A percentile compares a stretch with the other conserved stretches of the same genome.
Evolutionary conservation across 2,329 filamentous ascomycete species (phyloP).

Genomic region (Madurella fahalii): DNA sequence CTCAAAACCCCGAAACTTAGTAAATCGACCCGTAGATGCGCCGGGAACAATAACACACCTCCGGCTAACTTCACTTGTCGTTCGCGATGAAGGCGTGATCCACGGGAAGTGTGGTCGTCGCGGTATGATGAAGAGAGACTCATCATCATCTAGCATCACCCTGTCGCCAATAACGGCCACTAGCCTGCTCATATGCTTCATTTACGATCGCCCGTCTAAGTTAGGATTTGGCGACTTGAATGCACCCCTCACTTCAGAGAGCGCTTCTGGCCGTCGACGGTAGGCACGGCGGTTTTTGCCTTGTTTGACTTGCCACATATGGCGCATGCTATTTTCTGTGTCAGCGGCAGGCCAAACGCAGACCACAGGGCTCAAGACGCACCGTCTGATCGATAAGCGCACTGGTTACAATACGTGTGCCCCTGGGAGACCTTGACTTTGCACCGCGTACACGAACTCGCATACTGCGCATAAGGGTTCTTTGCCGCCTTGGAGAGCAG

Average conservation of each 20-base stretch:
- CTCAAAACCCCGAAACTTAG: no score
- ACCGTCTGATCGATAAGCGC: conserved; percentile 60
- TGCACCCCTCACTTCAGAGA: conserved; percentile 49
- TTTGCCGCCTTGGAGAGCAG: conserved; percentile 60
- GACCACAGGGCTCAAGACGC: conserved; percentile 26
- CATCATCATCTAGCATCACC: neutral
- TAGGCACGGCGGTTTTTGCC: conserved; percentile 47
- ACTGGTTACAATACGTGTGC: conserved; percentile 56
- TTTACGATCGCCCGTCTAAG: no score
- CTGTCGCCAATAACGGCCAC: no score
- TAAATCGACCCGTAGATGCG: neutral
- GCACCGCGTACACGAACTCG: conserved; percentile 56
- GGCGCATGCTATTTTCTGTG: conserved; percentile 48
- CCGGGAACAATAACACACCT: conserved; percentile 3
- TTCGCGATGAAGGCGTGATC: neutral
- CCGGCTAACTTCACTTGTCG: neutral
- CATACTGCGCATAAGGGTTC: conserved; percentile 62
- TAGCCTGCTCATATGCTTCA: no score
- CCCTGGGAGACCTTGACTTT: conserved; percentile 62
- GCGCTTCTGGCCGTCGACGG: conserved; percentile 59
- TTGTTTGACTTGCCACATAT: conserved; percentile 61
- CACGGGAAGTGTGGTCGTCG: neutral
- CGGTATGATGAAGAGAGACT: neutral
- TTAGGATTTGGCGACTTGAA: neutral
- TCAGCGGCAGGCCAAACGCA: conserved; percentile 9